These are phyloP conservation scores for Neocucurbitaria cava DNA, from an alignment of 2,329 filamentous ascomycete species.

Conservation along the genomic window DNA sequence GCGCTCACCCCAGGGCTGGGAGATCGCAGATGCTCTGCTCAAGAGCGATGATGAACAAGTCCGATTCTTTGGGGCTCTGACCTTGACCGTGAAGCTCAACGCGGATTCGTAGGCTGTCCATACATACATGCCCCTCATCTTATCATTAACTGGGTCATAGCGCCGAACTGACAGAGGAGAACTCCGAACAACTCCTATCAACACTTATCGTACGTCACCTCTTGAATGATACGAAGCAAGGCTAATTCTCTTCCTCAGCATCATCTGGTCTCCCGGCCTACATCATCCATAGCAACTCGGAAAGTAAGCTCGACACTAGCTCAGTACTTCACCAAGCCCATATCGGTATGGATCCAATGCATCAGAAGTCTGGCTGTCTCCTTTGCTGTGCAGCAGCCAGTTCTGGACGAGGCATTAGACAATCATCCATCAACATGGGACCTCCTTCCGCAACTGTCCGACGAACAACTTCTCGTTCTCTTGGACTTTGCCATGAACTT, in stretches of 20 bases:
- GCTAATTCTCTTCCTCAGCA: constrained; percentile 26
- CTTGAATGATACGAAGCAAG: background rate
- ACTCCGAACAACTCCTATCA: constrained; percentile 45
- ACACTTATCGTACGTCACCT: constrained; percentile 41
- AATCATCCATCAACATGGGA: constrained; percentile 53
- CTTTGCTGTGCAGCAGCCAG: constrained; percentile 56
- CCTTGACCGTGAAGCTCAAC: constrained; percentile 93
- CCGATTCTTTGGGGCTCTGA: constrained; percentile 91
- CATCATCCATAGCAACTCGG: constrained; percentile 68
- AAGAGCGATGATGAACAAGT: constrained; percentile 73
- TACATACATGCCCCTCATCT: background rate
- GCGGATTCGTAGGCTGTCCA: constrained; percentile 73
- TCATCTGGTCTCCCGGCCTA: constrained; percentile 39
- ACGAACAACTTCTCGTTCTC: constrained; percentile 62
- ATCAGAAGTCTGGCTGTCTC: constrained; percentile 69
- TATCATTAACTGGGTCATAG: constrained; percentile 19
- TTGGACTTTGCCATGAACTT: constrained; percentile 71
- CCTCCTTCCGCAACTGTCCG: constrained; percentile 56
- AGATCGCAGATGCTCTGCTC: constrained; percentile 79
- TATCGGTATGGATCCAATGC: constrained; percentile 70
- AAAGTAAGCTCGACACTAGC: constrained; percentile 81
- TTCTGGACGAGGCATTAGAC: constrained; percentile 59
- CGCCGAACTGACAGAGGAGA: constrained; percentile 39
- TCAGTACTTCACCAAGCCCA: constrained; percentile 76
- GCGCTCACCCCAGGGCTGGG: constrained; percentile 81